Conservation (phyloP, 495 filamentous ascomycete species). For the Aspergillus saccharolyticus region DNA sequence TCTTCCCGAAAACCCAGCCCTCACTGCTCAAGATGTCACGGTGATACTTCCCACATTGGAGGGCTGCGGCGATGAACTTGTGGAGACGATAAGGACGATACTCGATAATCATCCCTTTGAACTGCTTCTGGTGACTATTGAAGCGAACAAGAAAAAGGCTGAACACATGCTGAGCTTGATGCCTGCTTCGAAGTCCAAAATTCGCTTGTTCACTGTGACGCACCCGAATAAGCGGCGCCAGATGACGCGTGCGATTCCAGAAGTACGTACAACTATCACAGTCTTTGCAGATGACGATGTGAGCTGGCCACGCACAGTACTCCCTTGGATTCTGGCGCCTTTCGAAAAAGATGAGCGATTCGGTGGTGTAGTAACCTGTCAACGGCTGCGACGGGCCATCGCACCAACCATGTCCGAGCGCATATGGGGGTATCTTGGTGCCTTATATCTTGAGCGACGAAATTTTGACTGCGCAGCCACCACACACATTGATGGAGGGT, state of each 20-base stretch:
- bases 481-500: slow-evolving; percentile 77
- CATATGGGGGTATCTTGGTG: slow-evolving; percentile 73
- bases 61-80: slow-evolving; percentile 53
- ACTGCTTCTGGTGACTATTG: slow-evolving; percentile 60
- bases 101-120: slow-evolving; percentile 52
- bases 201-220: slow-evolving; percentile 48
- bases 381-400: slow-evolving; percentile 64
- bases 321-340: slow-evolving; percentile 79
- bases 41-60: slow-evolving; percentile 70
- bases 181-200: slow-evolving; percentile 45
- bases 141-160: slow-evolving; percentile 54
- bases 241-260: slow-evolving; percentile 73
- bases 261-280: slow-evolving; percentile 67
- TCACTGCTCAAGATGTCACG: slow-evolving; percentile 66
- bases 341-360: slow-evolving; percentile 68
- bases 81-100: slow-evolving; percentile 56
- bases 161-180: slow-evolving; percentile 48
- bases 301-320: slow-evolving; percentile 68
- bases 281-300: slow-evolving; percentile 88
- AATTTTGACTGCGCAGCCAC: slow-evolving; percentile 90
- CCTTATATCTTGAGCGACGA: slow-evolving; percentile 74
- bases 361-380: slow-evolving; percentile 79
- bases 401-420: slow-evolving; percentile 51
- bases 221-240: slow-evolving; percentile 80
- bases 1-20: slow-evolving; percentile 55